phyloP scores from a whole-genome alignment of 176 grass and related monocot species.

The Triticum monococcum region DNA sequence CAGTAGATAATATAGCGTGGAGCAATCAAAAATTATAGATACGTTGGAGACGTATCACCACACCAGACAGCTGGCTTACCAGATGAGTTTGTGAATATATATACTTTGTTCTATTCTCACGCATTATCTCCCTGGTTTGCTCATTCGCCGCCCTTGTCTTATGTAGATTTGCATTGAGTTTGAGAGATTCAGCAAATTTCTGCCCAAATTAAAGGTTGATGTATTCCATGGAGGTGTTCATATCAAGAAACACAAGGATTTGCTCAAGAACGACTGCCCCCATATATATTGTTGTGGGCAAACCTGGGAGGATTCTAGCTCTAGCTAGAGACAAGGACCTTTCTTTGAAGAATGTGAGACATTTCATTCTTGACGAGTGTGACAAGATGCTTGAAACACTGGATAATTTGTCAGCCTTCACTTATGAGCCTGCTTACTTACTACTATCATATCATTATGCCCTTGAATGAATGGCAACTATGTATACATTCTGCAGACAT shows the following conservation, averaged over 20 bases:
- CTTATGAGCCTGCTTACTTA: too few species aligned
- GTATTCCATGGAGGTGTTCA: slow-evolving; percentile 98
- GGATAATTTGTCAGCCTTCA: slow-evolving; percentile 41
- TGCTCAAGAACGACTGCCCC: slow-evolving; percentile 76
- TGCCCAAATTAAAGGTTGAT: slow-evolving; percentile 78
- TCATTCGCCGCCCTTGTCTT: not conserved
- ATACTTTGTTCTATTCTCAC: not conserved
- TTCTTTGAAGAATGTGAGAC: slow-evolving; percentile 97
- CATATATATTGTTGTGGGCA: slow-evolving; percentile 98
- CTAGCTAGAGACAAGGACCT: slow-evolving; percentile 91
- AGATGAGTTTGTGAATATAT: slow-evolving; percentile 40
- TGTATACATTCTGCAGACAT: slow-evolving; percentile 67
- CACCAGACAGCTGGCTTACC: slow-evolving; percentile 92
- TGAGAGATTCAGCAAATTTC: slow-evolving; percentile 97
- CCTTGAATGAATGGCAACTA: not conserved
- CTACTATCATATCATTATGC: not conserved
- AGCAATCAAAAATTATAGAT: too few species aligned
- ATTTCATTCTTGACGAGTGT: slow-evolving; percentile 99
- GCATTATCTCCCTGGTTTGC: not conserved
- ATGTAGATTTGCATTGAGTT: slow-evolving; percentile 92
- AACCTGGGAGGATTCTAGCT: slow-evolving; percentile 57
- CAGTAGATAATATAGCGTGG: too few species aligned
- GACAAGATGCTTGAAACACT: slow-evolving; percentile 98
- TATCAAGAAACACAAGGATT: slow-evolving; percentile 90
- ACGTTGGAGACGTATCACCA: slow-evolving; percentile 18